phyloP scores from a whole-genome alignment of 345 rosid species.

The Murraya paniculata region DNA sequence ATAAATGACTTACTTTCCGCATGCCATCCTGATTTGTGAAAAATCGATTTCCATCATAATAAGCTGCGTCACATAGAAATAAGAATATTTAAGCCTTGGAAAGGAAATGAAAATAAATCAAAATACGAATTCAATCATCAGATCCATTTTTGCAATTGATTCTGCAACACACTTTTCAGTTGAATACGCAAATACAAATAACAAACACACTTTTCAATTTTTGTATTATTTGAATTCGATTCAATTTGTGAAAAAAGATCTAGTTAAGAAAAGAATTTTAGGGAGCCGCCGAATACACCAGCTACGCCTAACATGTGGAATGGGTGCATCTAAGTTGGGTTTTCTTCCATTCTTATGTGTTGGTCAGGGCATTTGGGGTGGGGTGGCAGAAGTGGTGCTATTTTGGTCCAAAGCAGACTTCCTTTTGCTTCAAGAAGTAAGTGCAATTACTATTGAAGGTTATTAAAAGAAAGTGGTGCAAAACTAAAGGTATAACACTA shows the following conservation, averaged over 20 bases:
- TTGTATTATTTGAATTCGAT: too few relatives aligned
- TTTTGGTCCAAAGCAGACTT: neutral
- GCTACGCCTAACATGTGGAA: too few relatives aligned
- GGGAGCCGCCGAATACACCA: too few relatives aligned
- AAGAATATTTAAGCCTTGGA: neutral
- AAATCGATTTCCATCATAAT: slow-evolving; percentile 74
- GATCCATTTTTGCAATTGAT: neutral
- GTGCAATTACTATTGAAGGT: neutral
- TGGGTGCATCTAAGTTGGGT: neutral
- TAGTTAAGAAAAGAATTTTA: too few relatives aligned
- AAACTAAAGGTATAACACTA: neutral
- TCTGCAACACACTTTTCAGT: neutral
- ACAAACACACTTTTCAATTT: too few relatives aligned
- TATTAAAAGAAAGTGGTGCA: neutral
- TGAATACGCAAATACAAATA: neutral
- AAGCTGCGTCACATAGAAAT: slow-evolving; percentile 45
- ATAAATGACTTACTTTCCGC: slow-evolving; percentile 68
- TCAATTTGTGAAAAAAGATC: too few relatives aligned
- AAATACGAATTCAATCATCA: neutral
- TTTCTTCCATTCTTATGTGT: neutral
- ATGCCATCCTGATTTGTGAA: slow-evolving; percentile 58
- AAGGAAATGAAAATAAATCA: neutral
- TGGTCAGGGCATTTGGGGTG: neutral
- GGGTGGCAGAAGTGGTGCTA: neutral
- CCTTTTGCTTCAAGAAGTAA: neutral